A percentile compares a stretch with the other conserved stretches of the same genome.
phyloP scores from a whole-genome alignment of 495 filamentous ascomycete species.

The Aspergillus ellipticus region DNA sequence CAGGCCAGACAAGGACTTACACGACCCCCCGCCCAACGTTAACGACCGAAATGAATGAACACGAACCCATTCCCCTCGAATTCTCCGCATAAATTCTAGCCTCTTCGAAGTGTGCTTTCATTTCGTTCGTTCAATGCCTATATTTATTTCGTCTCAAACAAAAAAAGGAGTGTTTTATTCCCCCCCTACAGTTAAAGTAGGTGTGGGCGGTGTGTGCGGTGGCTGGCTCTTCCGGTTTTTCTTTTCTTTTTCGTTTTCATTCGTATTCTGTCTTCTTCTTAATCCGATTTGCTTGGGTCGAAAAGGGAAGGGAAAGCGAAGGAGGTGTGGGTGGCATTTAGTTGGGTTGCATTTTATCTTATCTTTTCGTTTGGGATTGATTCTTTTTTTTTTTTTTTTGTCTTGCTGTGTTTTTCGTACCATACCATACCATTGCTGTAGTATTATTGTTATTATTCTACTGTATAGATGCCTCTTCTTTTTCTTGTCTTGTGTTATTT shows the following conservation, averaged over 20 bases:
- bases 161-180: background rate
- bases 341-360: background rate
- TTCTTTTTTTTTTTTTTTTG: background rate
- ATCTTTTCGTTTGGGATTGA: background rate
- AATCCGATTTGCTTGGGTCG: background rate
- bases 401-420: background rate
- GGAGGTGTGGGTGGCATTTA: background rate
- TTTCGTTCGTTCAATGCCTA: conserved; percentile 11
- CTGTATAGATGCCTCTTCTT: conserved; percentile 10
- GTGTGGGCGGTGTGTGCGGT: background rate
- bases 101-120: conserved; percentile 11
- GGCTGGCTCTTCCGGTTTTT: background rate
- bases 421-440: conserved; percentile 4
- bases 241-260: background rate
- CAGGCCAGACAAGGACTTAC: conserved; percentile 44
- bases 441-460: no score
- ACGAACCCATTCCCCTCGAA: background rate
- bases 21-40: conserved; percentile 38
- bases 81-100: background rate
- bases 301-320: no score
- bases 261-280: background rate
- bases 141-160: conserved; percentile 1
- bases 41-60: conserved; percentile 31
- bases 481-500: no score
- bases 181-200: no score